Base-by-base conservation (phyloP, 2,329 filamentous ascomycete species). In the Scedosporium boydii region DNA sequence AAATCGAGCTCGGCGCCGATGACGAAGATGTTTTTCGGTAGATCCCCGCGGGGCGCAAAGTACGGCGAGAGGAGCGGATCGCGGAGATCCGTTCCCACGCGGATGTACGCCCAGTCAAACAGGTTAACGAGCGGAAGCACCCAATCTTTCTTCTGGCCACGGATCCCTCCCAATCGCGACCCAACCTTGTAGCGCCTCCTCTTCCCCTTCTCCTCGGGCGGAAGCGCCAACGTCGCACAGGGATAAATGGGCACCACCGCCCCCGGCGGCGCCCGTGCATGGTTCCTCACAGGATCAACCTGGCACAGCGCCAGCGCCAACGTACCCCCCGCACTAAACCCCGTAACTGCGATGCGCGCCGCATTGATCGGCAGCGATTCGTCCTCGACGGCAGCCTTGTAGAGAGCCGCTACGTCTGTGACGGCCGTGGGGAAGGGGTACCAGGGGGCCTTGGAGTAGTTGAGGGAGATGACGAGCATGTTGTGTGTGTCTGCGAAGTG, bases 271-370 rank as follows among this genome's bases (percentile, higher is more conserved):
- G 65, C 64, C 3, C 44, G 60, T 21, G 63, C 46, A 10, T 66
- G 67, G 3, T 67, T 68, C 38, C 69, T 68, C 41, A 82, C 65
- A 14, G 65, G 68, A 0, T 73, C 72, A 9, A 77, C 66, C 65
- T 81, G 78, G 14, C 73, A 67, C 0, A 74, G 75, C 6, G 73
- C 69, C 0, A 83, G 70, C 0, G 75, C 67, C 1, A 84, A 71
- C 66, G 81, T 82, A 1, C 75, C 82, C 27, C 82, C 81, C 0
- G 81, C 80, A 41, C 78, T 80, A 69, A 79, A 83, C 9, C 81
- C 81, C 1, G 71, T 75, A 0, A 83, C 64, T 0, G 75, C 74
- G 4, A 82, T 72, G 23, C 70, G 70, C 2, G 65, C 60, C 6
- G 67, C 65, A 68, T 83, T 78, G 65, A 83, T 74, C 2, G 79